Evolutionary conservation across 257 asterid species (phyloP).

Genomic region (Scutellaria galericulata): DNA sequence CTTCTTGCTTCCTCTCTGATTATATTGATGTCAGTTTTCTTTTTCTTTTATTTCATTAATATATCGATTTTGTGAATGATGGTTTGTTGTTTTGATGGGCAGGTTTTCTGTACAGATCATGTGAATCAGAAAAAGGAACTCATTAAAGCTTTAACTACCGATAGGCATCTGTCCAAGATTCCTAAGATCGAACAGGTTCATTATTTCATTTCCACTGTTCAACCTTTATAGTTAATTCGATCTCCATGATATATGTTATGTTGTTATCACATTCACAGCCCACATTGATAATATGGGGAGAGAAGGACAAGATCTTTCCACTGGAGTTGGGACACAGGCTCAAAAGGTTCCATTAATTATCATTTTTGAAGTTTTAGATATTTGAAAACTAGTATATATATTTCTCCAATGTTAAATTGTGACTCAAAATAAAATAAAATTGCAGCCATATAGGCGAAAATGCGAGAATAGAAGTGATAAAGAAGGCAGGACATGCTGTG

Average conservation of each 20-base stretch:
- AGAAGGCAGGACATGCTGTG: conserved; percentile 87
- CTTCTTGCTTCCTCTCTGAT: conserved; percentile 82
- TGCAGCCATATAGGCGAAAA: conserved; percentile 79
- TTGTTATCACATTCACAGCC: conserved; percentile 48
- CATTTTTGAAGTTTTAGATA: background rate
- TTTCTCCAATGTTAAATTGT: background rate
- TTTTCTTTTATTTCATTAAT: background rate
- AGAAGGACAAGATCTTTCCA: conserved; percentile 78
- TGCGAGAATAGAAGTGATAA: conserved; percentile 68
- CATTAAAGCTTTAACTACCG: conserved; percentile 64
- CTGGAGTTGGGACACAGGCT: conserved; percentile 76
- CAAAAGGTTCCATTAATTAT: conserved; percentile 46
- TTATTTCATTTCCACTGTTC: background rate
- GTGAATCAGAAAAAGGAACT: conserved; percentile 67
- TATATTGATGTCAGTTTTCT: conserved; percentile 64
- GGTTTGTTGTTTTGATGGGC: conserved; percentile 21
- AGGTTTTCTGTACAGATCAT: conserved; percentile 82
- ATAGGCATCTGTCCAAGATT: conserved; percentile 59
- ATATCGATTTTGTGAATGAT: background rate
- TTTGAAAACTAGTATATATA: background rate
- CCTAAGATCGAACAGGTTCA: conserved; percentile 69
- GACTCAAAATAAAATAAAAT: too few relatives aligned
- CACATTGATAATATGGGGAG: conserved; percentile 92
- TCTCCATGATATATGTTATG: background rate
- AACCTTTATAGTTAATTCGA: background rate